Conservation (phyloP, 1,284 basidiomycete genomes). For the Chalciporus piperatoides region DNA sequence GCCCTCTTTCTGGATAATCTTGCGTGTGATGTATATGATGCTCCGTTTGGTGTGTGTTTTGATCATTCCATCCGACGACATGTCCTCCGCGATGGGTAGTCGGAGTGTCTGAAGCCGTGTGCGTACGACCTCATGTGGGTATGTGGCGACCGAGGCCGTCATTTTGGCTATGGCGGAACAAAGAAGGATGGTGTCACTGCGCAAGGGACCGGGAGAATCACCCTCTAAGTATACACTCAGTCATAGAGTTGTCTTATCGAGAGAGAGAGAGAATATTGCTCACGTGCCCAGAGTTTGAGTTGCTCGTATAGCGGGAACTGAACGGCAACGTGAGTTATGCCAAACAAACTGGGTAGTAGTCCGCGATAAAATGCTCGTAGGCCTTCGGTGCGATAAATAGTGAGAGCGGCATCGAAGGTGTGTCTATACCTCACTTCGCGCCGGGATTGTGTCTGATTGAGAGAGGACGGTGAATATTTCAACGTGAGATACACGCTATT, state of each 20-base stretch:
- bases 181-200: constrained; percentile 69
- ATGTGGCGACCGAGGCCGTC: constrained; percentile 90
- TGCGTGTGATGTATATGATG: constrained; percentile 67
- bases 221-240: constrained; percentile 39
- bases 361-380: constrained; percentile 87
- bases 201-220: constrained; percentile 55
- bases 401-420: constrained; percentile 81
- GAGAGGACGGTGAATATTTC: constrained; percentile 2
- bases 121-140: constrained; percentile 94
- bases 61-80: constrained; percentile 57
- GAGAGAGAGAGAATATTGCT: constrained; percentile 34
- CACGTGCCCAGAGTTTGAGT: constrained; percentile 80
- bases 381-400: constrained; percentile 87
- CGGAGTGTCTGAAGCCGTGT: constrained; percentile 87
- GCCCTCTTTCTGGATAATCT: constrained; percentile 77
- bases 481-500: background rate
- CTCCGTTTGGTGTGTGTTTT: constrained; percentile 53
- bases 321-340: constrained; percentile 89
- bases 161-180: constrained; percentile 92
- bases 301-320: constrained; percentile 96
- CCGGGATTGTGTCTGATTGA: constrained; percentile 67
- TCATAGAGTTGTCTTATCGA: background rate
- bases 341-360: constrained; percentile 82
- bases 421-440: constrained; percentile 77
- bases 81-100: constrained; percentile 52